Evolutionary conservation across 768 basidiomycete species (phyloP), one percentile per base, ranked within the genome.

Genomic region (Omphalotus guepiniiformis): DNA sequence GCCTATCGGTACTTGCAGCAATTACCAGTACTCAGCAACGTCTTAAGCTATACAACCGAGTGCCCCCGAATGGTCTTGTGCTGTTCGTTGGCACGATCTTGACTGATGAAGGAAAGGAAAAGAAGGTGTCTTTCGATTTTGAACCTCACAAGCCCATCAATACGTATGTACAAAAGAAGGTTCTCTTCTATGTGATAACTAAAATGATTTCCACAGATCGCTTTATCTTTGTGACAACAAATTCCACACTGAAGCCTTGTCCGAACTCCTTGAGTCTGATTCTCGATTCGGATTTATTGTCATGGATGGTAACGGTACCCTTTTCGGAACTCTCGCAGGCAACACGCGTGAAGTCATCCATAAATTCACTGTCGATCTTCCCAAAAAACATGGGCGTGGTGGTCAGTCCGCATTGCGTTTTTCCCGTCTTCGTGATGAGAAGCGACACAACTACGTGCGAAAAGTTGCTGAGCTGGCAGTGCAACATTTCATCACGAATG

Each of bases 301-400:
- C 62, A 98, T 98, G 95, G 95, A 96, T 60, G 91, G 93, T 73
- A 97, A 96, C 66, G 95, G 95, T 29, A 89, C 93, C 4, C 84
- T 99, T 28, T 98, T 97, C 58, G 96, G 96, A 49, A 89, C 88
- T 3, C 81, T 99, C 47, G 83, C 95, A 0, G 96, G 96, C 39
- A 98, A 98, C 69, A 95, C 96, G 16, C 92, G 96, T 54, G 94
- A 97, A 55, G 82, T 99, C 43, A 76, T 95, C 48, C 96, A 99
- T 74, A 98, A 98, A 69, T 97, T 98, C 73, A 92, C 92, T 16
- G 96, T 99, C 63, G 96, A 98, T 68, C 79, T 98, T 8, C 96
- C 96, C 35, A 99, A 99, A 76, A 99, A 99, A 75, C 96, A 98
- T 67, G 95, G 95, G 53, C 93, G 96, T 76, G 96, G 96, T 82